A percentile compares a stretch with the other conserved stretches of the same genome.
Evolutionary conservation across 164 flowering plant species (phyloP).

Genomic region (Houttuynia cordata): DNA sequence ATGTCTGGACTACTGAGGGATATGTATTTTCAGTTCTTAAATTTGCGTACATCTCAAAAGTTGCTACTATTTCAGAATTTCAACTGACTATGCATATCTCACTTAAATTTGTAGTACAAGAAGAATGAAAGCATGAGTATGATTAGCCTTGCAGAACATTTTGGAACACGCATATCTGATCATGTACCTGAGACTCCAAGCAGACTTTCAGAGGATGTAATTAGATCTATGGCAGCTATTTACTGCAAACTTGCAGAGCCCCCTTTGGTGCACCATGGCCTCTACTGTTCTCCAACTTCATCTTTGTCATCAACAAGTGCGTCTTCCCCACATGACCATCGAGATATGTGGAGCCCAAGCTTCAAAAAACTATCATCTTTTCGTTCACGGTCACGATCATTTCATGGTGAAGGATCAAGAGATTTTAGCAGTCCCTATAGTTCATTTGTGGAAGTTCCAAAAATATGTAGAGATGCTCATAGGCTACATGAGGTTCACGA

Average conservation of each 20-base stretch:
- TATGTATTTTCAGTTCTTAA: too few relatives aligned
- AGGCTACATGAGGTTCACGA: conserved; percentile 55
- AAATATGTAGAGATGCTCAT: conserved; percentile 55
- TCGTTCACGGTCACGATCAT: conserved; percentile 67
- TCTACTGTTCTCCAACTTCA: conserved; percentile 69
- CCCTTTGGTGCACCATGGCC: conserved; percentile 35
- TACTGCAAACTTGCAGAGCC: conserved; percentile 78
- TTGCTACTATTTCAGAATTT: neutral
- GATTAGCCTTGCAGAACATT: conserved; percentile 60
- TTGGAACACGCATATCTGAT: conserved; percentile 39
- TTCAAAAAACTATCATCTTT: conserved; percentile 59
- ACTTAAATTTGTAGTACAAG: conserved; percentile 24
- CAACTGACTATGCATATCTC: neutral
- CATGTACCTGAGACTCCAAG: conserved; percentile 56
- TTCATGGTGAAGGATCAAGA: conserved; percentile 65
- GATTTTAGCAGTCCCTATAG: conserved; percentile 89
- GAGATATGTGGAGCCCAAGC: conserved; percentile 79
- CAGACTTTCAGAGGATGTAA: conserved; percentile 73
- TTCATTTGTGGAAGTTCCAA: conserved; percentile 79
- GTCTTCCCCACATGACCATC: conserved; percentile 67
- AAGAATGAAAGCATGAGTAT: conserved; percentile 29
- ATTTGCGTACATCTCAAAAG: too few relatives aligned
- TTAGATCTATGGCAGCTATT: conserved; percentile 64
- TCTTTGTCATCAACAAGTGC: conserved; percentile 59
- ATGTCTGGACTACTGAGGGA: too few relatives aligned